Conservation (phyloP, 805 yeast species). For the Priceomyces melissophilus region DNA sequence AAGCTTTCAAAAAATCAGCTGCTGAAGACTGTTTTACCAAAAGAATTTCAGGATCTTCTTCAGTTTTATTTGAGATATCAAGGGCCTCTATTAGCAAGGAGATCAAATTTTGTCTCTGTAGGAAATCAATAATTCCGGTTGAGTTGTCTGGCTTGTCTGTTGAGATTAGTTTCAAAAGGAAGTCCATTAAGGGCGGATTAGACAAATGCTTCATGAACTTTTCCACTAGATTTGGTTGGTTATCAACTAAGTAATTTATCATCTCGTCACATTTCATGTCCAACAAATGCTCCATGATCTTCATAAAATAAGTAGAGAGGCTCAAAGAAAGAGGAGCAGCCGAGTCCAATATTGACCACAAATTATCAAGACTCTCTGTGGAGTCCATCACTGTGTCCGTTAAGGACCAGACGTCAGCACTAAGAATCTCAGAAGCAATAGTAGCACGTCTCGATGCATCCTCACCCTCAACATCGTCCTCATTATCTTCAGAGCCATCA, state of each 20-base stretch:
- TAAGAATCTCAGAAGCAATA: constrained; percentile 78
- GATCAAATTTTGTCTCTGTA: constrained; percentile 39
- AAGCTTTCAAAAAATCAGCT: constrained; percentile 44
- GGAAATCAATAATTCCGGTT: constrained; percentile 44
- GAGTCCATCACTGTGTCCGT: constrained; percentile 87
- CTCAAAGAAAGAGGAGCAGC: constrained; percentile 66
- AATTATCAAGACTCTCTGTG: constrained; percentile 54
- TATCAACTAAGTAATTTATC: constrained; percentile 42
- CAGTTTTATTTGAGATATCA: constrained; percentile 16
- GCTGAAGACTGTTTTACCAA: constrained; percentile 39
- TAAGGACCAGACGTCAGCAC: constrained; percentile 91
- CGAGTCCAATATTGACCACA: constrained; percentile 79
- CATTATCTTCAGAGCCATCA: constrained; percentile 23
- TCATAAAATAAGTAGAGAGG: constrained; percentile 85
- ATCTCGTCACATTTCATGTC: constrained; percentile 49
- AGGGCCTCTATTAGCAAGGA: constrained; percentile 32
- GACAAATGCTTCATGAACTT: constrained; percentile 42
- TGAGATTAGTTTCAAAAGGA: constrained; percentile 39
- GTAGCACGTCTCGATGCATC: constrained; percentile 35
- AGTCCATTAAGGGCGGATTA: constrained; percentile 47
- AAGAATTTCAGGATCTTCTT: constrained; percentile 14
- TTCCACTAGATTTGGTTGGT: constrained; percentile 38
- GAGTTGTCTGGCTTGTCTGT: constrained; percentile 47
- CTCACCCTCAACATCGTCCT: constrained; percentile 33
- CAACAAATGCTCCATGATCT: constrained; percentile 68